phyloP scores from a whole-genome alignment of 805 yeast genomes.

The Cyberlindnera petersonii region DNA sequence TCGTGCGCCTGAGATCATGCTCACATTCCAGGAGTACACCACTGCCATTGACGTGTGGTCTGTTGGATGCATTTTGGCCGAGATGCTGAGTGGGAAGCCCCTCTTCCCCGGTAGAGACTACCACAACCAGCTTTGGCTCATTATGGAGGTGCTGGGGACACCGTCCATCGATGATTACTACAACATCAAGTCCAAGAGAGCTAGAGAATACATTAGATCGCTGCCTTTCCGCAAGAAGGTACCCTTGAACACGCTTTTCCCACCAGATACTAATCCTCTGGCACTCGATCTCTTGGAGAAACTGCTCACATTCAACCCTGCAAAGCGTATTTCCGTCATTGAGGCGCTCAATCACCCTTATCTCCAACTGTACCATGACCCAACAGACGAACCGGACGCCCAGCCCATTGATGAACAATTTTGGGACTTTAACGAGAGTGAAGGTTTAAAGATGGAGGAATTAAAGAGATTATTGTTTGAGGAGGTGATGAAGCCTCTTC shows the following conservation, averaged over 20 bases:
- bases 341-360: conserved; percentile 77
- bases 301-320: conserved; percentile 68
- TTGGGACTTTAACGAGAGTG: conserved; percentile 44
- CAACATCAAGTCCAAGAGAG: conserved; percentile 69
- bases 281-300: conserved; percentile 64
- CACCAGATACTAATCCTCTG: conserved; percentile 42
- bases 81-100: conserved; percentile 55
- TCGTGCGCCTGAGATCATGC: conserved; percentile 80
- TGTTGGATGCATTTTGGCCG: conserved; percentile 74
- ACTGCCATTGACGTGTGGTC: conserved; percentile 81
- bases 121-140: conserved; percentile 60
- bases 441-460: conserved; percentile 68
- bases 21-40: conserved; percentile 66
- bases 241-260: conserved; percentile 47
- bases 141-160: conserved; percentile 67
- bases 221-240: conserved; percentile 58
- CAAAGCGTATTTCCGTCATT: conserved; percentile 67
- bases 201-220: conserved; percentile 70
- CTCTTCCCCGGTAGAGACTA: conserved; percentile 75
- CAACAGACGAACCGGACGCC: conserved; percentile 62
- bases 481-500: conserved; percentile 59
- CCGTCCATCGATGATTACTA: conserved; percentile 71
- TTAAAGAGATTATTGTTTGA: conserved; percentile 73
- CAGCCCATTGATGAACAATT: conserved; percentile 35
- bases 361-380: conserved; percentile 61